These are phyloP conservation scores for Talaromyces wortmannii DNA, from an alignment of 495 filamentous ascomycete species.

Conservation along the genomic window DNA sequence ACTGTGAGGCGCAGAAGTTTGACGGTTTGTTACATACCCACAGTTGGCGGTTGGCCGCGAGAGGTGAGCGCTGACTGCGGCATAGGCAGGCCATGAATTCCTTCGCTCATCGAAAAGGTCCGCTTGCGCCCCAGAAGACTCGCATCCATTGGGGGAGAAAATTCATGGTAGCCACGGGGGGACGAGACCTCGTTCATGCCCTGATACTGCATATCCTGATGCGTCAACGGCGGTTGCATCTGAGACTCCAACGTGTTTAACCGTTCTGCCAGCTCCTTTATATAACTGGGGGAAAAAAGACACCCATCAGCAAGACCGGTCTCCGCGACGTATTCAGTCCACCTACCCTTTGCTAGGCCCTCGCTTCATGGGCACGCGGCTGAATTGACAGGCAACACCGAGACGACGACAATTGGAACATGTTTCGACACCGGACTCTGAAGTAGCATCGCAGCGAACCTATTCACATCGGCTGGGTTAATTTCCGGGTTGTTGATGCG, in stretches of 20 bases:
- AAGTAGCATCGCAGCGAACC: conserved; percentile 88
- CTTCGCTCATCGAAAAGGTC: conserved; percentile 51
- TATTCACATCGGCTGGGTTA: conserved; percentile 21
- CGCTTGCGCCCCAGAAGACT: conserved; percentile 41
- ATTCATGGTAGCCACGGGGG: conserved; percentile 38
- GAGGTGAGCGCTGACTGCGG: conserved; percentile 38
- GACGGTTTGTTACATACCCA: conserved; percentile 1
- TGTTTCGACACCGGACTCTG: conserved; percentile 68
- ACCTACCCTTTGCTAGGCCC: conserved; percentile 89
- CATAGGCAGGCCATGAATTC: conserved; percentile 38
- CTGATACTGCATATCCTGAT: conserved; percentile 39
- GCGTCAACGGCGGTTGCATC: conserved; percentile 41
- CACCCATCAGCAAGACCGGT: not conserved
- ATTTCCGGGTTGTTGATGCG: not conserved
- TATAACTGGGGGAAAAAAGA: conserved; percentile 60
- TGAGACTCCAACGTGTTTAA: conserved; percentile 76
- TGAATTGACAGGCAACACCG: conserved; percentile 74
- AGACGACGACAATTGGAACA: conserved; percentile 85
- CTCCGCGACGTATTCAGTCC: not conserved
- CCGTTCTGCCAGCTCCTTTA: conserved; percentile 90
- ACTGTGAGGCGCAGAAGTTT: not conserved
- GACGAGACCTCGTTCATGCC: conserved; percentile 40
- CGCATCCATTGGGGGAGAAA: conserved; percentile 38
- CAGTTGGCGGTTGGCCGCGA: conserved; percentile 13
- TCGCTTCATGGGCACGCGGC: conserved; percentile 88